A percentile compares a stretch with the other conserved stretches of the same genome.
Conservation (phyloP, 352 stramenopile genomes). For the Phytopythium aichiense region DNA sequence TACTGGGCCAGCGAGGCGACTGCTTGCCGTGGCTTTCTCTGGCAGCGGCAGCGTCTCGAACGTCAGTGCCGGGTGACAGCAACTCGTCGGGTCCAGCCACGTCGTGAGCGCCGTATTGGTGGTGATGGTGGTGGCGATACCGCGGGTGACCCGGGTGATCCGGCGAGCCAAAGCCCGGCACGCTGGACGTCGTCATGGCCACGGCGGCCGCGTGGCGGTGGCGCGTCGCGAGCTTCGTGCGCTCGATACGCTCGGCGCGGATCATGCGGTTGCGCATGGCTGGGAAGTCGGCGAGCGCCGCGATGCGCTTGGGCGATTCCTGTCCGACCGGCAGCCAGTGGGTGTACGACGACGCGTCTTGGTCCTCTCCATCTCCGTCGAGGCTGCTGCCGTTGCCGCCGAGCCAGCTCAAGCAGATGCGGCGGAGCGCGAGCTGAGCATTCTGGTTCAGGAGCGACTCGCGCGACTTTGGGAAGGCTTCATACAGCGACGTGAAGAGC, state of each 20-base stretch:
- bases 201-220: slow-evolving; percentile 33
- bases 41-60: background rate
- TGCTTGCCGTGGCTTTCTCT: background rate
- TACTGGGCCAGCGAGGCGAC: background rate
- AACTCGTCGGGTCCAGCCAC: background rate
- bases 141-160: background rate
- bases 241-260: slow-evolving; percentile 53
- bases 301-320: slow-evolving; percentile 54
- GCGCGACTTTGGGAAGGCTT: slow-evolving; percentile 65
- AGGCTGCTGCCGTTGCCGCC: slow-evolving; percentile 37
- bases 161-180: background rate
- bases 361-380: background rate
- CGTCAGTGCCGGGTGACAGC: background rate
- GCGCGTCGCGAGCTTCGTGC: slow-evolving; percentile 47
- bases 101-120: background rate
- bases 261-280: slow-evolving; percentile 68
- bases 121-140: slow-evolving; percentile 1
- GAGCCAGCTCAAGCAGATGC: slow-evolving; percentile 60
- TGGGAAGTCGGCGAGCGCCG: slow-evolving; percentile 53
- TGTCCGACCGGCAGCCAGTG: slow-evolving; percentile 61
- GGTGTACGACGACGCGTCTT: background rate
- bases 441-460: slow-evolving; percentile 34
- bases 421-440: slow-evolving; percentile 36
- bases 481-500: slow-evolving; percentile 59
- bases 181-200: slow-evolving; percentile 3